Conservation (phyloP, 164 flowering plant genomes). For the Nelumbo lutea region DNA sequence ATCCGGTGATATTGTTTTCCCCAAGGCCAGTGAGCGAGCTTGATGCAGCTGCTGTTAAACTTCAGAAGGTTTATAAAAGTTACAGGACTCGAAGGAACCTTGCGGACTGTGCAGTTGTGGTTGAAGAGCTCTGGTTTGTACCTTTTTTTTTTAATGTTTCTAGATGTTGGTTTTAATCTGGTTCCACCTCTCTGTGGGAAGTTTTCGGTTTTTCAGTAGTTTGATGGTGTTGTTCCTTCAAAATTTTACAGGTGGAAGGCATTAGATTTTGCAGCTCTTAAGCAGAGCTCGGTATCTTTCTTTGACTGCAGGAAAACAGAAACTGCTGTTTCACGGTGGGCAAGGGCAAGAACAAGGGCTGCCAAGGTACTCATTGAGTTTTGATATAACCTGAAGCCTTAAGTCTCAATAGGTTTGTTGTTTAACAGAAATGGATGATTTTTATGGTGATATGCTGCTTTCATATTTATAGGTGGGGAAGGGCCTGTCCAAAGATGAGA, state of each 20-base stretch:
- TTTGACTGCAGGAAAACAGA: slow-evolving; percentile 39
- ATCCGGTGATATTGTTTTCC: slow-evolving; percentile 13
- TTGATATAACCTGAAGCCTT: neutral
- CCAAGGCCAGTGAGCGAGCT: slow-evolving; percentile 34
- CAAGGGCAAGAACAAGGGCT: slow-evolving; percentile 45
- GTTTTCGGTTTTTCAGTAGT: neutral
- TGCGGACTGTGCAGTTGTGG: slow-evolving; percentile 73
- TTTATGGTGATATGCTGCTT: slow-evolving; percentile 1
- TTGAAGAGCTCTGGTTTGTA: slow-evolving; percentile 65
- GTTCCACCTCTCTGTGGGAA: neutral
- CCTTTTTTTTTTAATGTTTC: neutral
- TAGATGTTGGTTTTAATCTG: neutral
- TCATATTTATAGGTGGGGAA: slow-evolving; percentile 52
- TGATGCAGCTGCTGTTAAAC: slow-evolving; percentile 56
- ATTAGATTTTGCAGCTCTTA: slow-evolving; percentile 50
- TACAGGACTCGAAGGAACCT: slow-evolving; percentile 67
- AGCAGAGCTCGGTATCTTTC: slow-evolving; percentile 47
- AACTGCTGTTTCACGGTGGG: slow-evolving; percentile 55
- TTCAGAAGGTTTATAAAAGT: slow-evolving; percentile 73
- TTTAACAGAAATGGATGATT: neutral
- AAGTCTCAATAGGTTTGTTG: neutral
- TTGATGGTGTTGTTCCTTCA: slow-evolving; percentile 1
- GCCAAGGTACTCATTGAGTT: slow-evolving; percentile 43
- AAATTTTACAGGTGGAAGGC: slow-evolving; percentile 60
- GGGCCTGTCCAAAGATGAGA: slow-evolving; percentile 70